phyloP scores from a whole-genome alignment of 2,329 filamentous ascomycete genomes.

The Cladosporium sp. region DNA sequence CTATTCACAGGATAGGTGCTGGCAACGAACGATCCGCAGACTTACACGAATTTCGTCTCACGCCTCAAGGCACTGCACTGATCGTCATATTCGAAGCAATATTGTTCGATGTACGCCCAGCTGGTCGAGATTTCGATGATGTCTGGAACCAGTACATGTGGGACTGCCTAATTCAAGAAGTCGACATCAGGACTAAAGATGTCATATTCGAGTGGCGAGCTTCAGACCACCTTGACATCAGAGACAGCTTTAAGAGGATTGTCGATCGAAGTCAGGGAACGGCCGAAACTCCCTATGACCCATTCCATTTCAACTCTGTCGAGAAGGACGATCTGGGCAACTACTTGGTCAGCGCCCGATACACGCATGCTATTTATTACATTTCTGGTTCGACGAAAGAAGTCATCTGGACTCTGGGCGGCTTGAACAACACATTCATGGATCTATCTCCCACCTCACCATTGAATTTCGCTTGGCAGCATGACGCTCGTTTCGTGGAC shows the following conservation, averaged over 20 bases:
- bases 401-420: slow-evolving; percentile 47
- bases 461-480: slow-evolving; percentile 32
- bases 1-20: slow-evolving; percentile 38
- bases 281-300: slow-evolving; percentile 46
- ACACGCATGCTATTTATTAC: slow-evolving; percentile 42
- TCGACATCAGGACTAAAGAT: slow-evolving; percentile 42
- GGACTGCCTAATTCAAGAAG: slow-evolving; percentile 44
- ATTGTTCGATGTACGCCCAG: slow-evolving; percentile 19
- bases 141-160: slow-evolving; percentile 30
- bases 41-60: slow-evolving; percentile 44
- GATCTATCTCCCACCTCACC: slow-evolving; percentile 26
- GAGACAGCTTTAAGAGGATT: slow-evolving; percentile 32
- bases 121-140: slow-evolving; percentile 20
- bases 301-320: slow-evolving; percentile 51
- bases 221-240: slow-evolving; percentile 39
- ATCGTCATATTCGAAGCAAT: slow-evolving; percentile 39
- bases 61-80: slow-evolving; percentile 38
- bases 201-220: slow-evolving; percentile 47
- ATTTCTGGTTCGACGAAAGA: slow-evolving; percentile 41
- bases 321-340: slow-evolving; percentile 45
- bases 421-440: slow-evolving; percentile 38
- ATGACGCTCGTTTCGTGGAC: slow-evolving; percentile 28
- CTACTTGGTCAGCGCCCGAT: slow-evolving; percentile 44
- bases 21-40: slow-evolving; percentile 34
- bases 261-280: slow-evolving; percentile 38